Base-by-base conservation (phyloP, 176 grass and related monocot genomes). In the Aegilops tauschii region DNA sequence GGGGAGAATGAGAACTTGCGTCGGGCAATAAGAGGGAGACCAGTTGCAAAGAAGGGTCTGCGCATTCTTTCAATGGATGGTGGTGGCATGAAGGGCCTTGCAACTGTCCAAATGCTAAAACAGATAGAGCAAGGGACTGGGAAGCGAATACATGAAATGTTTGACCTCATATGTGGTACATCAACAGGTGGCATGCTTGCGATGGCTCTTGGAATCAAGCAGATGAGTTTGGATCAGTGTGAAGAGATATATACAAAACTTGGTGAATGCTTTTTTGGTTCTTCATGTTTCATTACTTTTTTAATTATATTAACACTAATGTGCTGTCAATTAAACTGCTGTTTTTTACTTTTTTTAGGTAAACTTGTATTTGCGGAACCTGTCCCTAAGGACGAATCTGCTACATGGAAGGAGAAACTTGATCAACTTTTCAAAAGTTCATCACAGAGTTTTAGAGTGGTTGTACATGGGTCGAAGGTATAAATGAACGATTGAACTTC, bases 231-330 rank as follows among this genome's bases (percentile, higher is more conserved):
- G 82, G 88, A 93, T 78, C 92, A 98, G 73, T 98, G 96, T 89
- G 96, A 98, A 92, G 96, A 98, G 89, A 94, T 98, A 91, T 98
- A 98, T 66, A 98, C 95, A 83, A 95, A 94, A 86, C 92, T 98
- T 82, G 96, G 96, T 98, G 71, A 84, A 64, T 81, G 11, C 83
- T 80, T 86, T 86, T 86, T 69, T 69, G 64, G 63, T 69, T 66
- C 68, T 82, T 94, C 80, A 77, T 42, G 25, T 69, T 87, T 80
- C 16, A 13, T 40, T 68, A 36, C 30, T 65, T 64, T 42, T 27
- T 18, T 2, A 66, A 75, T 80, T 59, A 59, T 21, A 47, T 83
- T 36, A 36, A 69, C 73, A 64, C 44, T 39, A 74, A n/a, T 52
- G 71, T 42, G 44, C 83, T 88, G 25, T 64, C 36, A 81, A 84